Conservation (phyloP, 2,329 filamentous ascomycete species). For the Penicillium sp. region DNA sequence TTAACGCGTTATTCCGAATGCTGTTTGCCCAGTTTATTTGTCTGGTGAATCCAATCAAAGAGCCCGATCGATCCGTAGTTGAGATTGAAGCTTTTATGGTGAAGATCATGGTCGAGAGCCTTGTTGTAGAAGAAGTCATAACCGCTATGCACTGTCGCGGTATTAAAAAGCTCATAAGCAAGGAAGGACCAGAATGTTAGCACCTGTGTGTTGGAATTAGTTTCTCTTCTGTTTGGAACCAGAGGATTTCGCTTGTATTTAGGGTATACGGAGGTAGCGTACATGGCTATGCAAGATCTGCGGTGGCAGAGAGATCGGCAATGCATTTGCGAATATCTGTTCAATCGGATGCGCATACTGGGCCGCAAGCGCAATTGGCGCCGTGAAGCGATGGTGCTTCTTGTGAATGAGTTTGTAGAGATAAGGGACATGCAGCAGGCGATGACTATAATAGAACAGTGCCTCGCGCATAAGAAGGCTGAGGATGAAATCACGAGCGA, state of each 20-base stretch:
- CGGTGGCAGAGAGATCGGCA: constrained; percentile 58
- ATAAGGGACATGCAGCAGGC: constrained; percentile 54
- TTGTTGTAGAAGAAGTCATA: constrained; percentile 56
- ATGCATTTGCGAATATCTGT: constrained; percentile 58
- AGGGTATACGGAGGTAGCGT: background rate
- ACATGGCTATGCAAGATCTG: constrained; percentile 54
- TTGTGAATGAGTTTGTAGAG: constrained; percentile 61
- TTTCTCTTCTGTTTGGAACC: too few relatives aligned
- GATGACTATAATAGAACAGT: constrained; percentile 62
- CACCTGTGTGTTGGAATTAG: background rate
- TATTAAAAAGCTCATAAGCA: constrained; percentile 55
- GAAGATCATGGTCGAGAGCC: constrained; percentile 59
- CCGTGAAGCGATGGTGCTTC: constrained; percentile 60
- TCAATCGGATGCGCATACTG: constrained; percentile 64
- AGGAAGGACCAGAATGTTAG: constrained; percentile 59
- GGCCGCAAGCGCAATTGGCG: constrained; percentile 59
- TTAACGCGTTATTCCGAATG: constrained; percentile 18
- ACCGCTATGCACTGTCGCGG: constrained; percentile 60
- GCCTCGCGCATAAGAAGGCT: constrained; percentile 53
- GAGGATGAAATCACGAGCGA: constrained; percentile 48
- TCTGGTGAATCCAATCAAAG: constrained; percentile 62
- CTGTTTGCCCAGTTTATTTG: constrained; percentile 34
- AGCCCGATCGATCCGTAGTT: constrained; percentile 59
- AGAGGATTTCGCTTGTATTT: too few relatives aligned
- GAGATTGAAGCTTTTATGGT: constrained; percentile 61